A percentile compares a stretch with the other conserved stretches of the same genome.
Evolutionary conservation across 1,139 yeast species (phyloP).

Genomic region (Yamadazyma trypodendri): DNA sequence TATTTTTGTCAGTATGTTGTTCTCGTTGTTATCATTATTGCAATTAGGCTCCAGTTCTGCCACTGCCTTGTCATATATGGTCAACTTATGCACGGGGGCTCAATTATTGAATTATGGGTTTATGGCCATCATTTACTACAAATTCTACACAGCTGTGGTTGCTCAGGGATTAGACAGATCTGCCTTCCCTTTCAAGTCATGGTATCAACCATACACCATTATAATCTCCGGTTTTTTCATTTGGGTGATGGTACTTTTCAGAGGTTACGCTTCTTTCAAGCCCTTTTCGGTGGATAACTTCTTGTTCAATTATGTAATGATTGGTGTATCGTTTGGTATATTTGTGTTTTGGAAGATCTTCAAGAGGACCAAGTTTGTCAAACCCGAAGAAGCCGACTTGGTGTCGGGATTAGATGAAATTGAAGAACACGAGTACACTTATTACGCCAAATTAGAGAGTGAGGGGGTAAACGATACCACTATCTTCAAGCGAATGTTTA

Average conservation of each 20-base stretch:
- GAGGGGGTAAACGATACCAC: slow-evolving; percentile 10
- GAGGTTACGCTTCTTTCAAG: slow-evolving; percentile 40
- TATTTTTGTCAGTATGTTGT: slow-evolving; percentile 64
- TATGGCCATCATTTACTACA: slow-evolving; percentile 58
- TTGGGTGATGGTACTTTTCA: slow-evolving; percentile 35
- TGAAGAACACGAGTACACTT: slow-evolving; percentile 45
- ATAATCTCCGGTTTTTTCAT: slow-evolving; percentile 40
- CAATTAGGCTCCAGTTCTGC: slow-evolving; percentile 58
- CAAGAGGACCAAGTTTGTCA: slow-evolving; percentile 27
- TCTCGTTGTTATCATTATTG: slow-evolving; percentile 59
- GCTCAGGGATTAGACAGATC: slow-evolving; percentile 65
- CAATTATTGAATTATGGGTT: slow-evolving; percentile 71
- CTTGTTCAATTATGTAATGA: slow-evolving; percentile 41
- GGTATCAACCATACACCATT: slow-evolving; percentile 75
- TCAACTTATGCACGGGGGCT: slow-evolving; percentile 75
- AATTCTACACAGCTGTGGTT: slow-evolving; percentile 60
- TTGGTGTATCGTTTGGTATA: slow-evolving; percentile 29
- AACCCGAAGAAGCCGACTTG: slow-evolving; percentile 35
- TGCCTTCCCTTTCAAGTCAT: slow-evolving; percentile 71
- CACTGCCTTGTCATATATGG: slow-evolving; percentile 71
- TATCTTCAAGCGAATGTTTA: slow-evolving; percentile 6
- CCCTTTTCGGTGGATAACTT: slow-evolving; percentile 38
- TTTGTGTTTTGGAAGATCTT: slow-evolving; percentile 31
- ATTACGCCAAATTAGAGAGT: slow-evolving; percentile 28
- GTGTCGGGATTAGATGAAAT: slow-evolving; percentile 37